Conservation (phyloP, 371 early-diverging fungal species). For the Lichtheimia ornata region DNA sequence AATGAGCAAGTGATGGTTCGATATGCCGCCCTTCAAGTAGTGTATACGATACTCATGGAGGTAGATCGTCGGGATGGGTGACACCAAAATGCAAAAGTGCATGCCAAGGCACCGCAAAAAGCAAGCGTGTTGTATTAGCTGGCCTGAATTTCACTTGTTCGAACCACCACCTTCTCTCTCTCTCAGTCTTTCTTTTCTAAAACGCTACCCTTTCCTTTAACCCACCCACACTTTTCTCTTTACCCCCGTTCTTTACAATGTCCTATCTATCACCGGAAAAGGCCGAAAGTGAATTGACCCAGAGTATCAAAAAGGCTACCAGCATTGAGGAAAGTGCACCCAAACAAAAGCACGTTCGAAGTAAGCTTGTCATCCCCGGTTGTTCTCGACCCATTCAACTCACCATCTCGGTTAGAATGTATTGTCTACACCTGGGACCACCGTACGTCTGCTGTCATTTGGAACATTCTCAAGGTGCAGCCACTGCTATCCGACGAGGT, state of each 20-base stretch:
- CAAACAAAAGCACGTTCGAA: constrained; percentile 96
- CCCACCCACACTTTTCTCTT: not conserved
- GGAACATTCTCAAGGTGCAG: constrained; percentile 83
- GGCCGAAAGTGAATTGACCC: constrained; percentile 85
- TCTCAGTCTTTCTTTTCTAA: not conserved
- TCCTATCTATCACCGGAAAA: constrained; percentile 66
- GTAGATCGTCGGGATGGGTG: too few species aligned
- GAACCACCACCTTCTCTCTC: not conserved
- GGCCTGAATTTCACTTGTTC: not conserved
- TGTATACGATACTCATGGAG: too few species aligned
- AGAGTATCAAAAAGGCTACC: constrained; percentile 92
- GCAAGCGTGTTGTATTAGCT: not conserved
- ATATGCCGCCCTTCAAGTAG: too few species aligned
- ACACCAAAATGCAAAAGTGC: not conserved
- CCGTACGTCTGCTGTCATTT: constrained; percentile 84
- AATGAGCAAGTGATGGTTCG: too few species aligned
- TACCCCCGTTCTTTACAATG: constrained; percentile 21
- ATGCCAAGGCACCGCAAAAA: constrained; percentile 3
- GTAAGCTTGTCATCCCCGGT: constrained; percentile 44
- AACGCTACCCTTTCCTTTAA: constrained; percentile 4
- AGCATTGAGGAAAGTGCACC: constrained; percentile 91
- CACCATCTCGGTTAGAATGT: constrained; percentile 49
- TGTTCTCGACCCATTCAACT: not conserved
- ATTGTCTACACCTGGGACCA: constrained; percentile 96
- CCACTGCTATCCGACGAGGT: constrained; percentile 92